phyloP scores from a whole-genome alignment of 1,139 yeast genomes.

The Geotrichum histeridarum region DNA sequence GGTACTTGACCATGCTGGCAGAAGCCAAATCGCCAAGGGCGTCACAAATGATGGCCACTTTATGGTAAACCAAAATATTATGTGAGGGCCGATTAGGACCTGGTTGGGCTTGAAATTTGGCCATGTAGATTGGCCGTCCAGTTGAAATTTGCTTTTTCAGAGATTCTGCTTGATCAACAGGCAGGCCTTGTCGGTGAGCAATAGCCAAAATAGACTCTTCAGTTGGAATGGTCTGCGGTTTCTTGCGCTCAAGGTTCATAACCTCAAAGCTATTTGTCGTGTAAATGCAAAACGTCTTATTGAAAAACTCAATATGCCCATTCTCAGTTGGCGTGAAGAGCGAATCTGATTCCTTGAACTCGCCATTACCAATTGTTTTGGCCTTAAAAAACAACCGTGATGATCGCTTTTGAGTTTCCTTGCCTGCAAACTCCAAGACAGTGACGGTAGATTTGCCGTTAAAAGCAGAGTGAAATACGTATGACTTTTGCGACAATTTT shows the following conservation, averaged over 20 bases:
- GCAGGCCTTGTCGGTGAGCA: not conserved
- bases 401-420: not conserved
- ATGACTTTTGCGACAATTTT: conserved; percentile 3
- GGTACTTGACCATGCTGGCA: conserved; percentile 8
- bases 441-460: conserved; percentile 12
- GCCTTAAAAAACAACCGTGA: conserved; percentile 1
- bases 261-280: conserved; percentile 16
- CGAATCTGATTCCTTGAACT: conserved; percentile 6
- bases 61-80: conserved; percentile 15
- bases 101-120: conserved; percentile 1
- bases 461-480: conserved; percentile 12
- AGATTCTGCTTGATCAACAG: conserved; percentile 3
- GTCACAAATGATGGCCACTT: conserved; percentile 17
- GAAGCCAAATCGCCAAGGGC: conserved; percentile 11
- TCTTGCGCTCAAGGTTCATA: conserved; percentile 6
- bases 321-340: conserved; percentile 17
- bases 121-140: conserved; percentile 8
- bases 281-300: conserved; percentile 15
- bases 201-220: not conserved
- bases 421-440: conserved; percentile 4
- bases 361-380: conserved; percentile 3
- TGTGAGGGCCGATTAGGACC: not conserved
- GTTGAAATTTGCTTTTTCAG: conserved; percentile 1
- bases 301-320: conserved; percentile 14
- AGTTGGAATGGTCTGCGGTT: conserved; percentile 7